A percentile compares a stretch with the other conserved stretches of the same genome.
These are phyloP conservation scores for Elsinoe batatas DNA, from an alignment of 2,329 filamentous ascomycete species.

Conservation along the genomic window DNA sequence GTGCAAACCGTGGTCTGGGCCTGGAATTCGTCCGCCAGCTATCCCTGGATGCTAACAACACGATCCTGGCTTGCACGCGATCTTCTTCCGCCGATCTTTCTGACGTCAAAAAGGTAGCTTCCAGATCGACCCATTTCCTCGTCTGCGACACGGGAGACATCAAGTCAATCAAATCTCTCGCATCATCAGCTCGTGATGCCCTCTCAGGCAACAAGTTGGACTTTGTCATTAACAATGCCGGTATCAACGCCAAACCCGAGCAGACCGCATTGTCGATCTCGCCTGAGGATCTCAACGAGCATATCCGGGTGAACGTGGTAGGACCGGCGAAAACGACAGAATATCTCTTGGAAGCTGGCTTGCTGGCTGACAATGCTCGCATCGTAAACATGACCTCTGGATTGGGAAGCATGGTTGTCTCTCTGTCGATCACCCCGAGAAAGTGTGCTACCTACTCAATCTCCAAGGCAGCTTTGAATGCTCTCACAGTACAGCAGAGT, in stretches of 20 bases:
- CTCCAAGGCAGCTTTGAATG: constrained; percentile 37
- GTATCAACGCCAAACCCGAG: constrained; percentile 30
- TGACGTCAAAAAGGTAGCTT: constrained; percentile 17
- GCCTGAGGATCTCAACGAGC: constrained; percentile 28
- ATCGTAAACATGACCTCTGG: constrained; percentile 30
- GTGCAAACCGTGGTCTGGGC: constrained; percentile 29
- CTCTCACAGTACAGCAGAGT: constrained; percentile 35
- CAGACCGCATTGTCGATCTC: constrained; percentile 34
- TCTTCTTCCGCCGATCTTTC: constrained; percentile 23
- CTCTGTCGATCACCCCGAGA: constrained; percentile 21
- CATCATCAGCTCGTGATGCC: constrained; percentile 24
- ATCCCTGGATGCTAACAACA: constrained; percentile 25
- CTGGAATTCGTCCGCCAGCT: constrained; percentile 29
- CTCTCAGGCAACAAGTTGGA: constrained; percentile 31
- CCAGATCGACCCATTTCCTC: constrained; percentile 26
- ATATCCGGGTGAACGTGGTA: constrained; percentile 38
- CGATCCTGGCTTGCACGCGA: constrained; percentile 33
- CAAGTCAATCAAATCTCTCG: constrained; percentile 28
- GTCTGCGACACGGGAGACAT: constrained; percentile 33
- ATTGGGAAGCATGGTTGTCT: constrained; percentile 26
- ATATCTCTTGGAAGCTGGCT: constrained; percentile 23
- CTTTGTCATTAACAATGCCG: constrained; percentile 34
- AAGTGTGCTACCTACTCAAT: constrained; percentile 34
- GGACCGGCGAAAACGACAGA: constrained; percentile 39
- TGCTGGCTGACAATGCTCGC: constrained; percentile 24